Base-by-base conservation (phyloP, 148 eudicot species). In the Beta vulgaris region DNA sequence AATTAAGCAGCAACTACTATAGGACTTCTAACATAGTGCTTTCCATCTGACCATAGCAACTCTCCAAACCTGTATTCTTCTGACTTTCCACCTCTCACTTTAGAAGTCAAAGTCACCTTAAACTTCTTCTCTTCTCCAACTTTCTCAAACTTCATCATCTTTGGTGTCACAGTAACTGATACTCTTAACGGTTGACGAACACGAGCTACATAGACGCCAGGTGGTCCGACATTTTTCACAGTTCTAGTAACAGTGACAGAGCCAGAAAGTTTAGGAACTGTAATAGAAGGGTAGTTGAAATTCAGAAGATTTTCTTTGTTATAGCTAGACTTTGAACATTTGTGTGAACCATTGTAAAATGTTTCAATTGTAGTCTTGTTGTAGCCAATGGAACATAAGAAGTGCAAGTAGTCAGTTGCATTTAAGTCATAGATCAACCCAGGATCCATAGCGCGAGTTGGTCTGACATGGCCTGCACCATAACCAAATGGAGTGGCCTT, bases 381-480 rank as follows among this genome's bases (percentile, higher is more conserved):
- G 71, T 89, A 89, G 15, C 89, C 91, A 6, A 40, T 0, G 37
- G 76, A 83, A 43, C 93, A 89, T 1, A 89, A 85, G 84, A 89
- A 87, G 54, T 84, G 49, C 39, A 87, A 60, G 76, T 89, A 86
- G 49, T 89, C 87, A 2, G 23, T 73, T 28, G 40, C 13, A 21
- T 25, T 40, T 49, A 87, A n/a, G 73, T 89, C 91, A 23, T 89
- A 89, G 31, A 89, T 82, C 68, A 89, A 75, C 1, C 93, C 91
- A 0, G 93, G 91, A 39, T 87, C 64, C 81, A 74, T 68, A 44
- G 89, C 91, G 0, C 62, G 84, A 68, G 53, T 85, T 6, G 91
- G 91, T 42, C 82, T 71, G 7, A 89, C 71, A 53, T 89, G 88
- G 8, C 93, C 93, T 29, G 88, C 80, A 3, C 93, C 93, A 49